Evolutionary conservation across 768 basidiomycete species (phyloP).

Genomic region (Calocybe cyanea): DNA sequence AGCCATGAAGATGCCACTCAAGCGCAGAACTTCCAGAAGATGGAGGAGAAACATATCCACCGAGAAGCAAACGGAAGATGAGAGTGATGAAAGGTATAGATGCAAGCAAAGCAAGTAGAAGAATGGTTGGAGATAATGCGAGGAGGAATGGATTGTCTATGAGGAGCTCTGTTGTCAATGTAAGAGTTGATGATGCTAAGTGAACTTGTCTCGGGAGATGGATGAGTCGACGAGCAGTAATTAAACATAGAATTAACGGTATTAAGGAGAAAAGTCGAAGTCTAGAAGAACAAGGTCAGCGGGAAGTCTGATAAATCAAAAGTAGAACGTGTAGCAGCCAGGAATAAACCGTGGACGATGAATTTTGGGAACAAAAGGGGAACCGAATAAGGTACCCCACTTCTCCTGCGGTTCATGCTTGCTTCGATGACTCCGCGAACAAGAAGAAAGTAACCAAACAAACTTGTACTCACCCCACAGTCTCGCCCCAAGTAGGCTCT

Average conservation of each 20-base stretch:
- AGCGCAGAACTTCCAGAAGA: conserved; percentile 20
- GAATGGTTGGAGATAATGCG: conserved; percentile 67
- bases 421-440: too few species aligned
- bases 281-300: conserved; percentile 26
- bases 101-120: conserved; percentile 60
- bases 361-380: too few species aligned
- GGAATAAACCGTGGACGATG: too few species aligned
- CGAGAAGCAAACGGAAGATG: conserved; percentile 71
- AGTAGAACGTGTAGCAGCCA: too few species aligned
- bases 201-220: conserved; percentile 70
- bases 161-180: conserved; percentile 66
- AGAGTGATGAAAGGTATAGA: conserved; percentile 80
- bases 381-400: too few species aligned
- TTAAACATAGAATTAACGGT: conserved; percentile 63
- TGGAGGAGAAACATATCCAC: conserved; percentile 45
- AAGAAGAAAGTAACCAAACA: not conserved
- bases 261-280: conserved; percentile 76
- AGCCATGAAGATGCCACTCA: conserved; percentile 39
- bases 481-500: conserved; percentile 79
- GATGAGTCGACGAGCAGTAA: conserved; percentile 70
- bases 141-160: conserved; percentile 72
- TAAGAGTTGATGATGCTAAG: conserved; percentile 53
- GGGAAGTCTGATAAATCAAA: too few species aligned
- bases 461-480: conserved; percentile 73
- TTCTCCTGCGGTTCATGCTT: too few species aligned